Evolutionary conservation across 2,329 filamentous ascomycete species (phyloP), one percentile per base, ranked within the genome.

Genomic region (Septoria petroselini): DNA sequence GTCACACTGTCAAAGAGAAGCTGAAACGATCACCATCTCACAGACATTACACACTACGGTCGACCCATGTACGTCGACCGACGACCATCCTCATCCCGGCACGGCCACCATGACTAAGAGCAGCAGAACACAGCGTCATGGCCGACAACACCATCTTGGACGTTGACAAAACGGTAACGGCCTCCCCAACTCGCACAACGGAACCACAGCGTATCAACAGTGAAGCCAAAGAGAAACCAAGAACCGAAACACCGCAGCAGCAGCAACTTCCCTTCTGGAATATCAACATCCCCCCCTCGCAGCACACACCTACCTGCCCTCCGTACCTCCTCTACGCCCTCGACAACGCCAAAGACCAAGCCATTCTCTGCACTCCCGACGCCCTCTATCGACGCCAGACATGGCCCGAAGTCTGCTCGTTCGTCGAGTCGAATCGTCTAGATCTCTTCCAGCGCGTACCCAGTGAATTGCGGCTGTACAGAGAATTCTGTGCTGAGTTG

Each of bases 381-480:
- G 68, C 74, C 9, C 70, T 81, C 8, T 93, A 86, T 69, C 68
- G 66, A 42, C 68, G 76, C 41, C 75, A 84, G 62, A 73, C 77
- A 1, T 97, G 91, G 91, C 71, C 77, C 3, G 73, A 84, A 56
- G 86, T 91, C 44, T 76, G 74, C 62, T 67, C 77, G 18, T 76
- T 91, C 54, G 78, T 88, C 50, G 64, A 62, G 12, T 72, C 73
- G 38, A 91, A 94, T 71, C 78, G 78, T 7, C 82, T 96, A 38
- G 83, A 88, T 62, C 73, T 74, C 9, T 94, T 97, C 68, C 84
- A 86, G 62, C 82, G 91, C 15, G 70, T 83, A 1, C 90, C 91
- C 0, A 86, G 83, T 3, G 81, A 93, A 45, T 75, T 96, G 50
- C 77, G 88, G n/a, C 78, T 80, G 35, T 97, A 96, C 65, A 77